Percentiles rank a stretch among this genome's conserved stretches.
Evolutionary conservation across 140 eudicot species (phyloP).

Genomic region (Oenanthe javanica): DNA sequence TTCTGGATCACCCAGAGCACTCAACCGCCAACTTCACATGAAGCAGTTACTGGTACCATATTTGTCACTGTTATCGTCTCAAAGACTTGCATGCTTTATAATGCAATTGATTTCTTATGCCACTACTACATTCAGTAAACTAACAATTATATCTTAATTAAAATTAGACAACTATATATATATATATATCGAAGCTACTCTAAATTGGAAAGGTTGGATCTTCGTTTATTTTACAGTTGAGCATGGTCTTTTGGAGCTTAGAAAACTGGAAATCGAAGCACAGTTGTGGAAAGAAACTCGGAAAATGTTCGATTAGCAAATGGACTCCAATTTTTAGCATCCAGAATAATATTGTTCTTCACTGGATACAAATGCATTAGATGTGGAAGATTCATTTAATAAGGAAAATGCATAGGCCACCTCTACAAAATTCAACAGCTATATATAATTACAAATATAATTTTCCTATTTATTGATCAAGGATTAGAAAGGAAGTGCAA

Average conservation of each 20-base stretch:
- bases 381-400: not conserved
- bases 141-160: not conserved
- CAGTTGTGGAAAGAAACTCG: constrained; percentile 84
- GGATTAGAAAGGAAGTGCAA: not conserved
- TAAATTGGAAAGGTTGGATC: not conserved
- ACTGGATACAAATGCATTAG: not conserved
- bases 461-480: not conserved
- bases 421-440: no score
- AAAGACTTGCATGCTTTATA: not conserved
- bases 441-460: not conserved
- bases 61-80: not conserved
- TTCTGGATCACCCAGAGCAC: constrained; percentile 56
- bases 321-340: constrained; percentile 27
- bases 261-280: constrained; percentile 58
- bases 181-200: not conserved
- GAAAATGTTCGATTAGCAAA: constrained; percentile 36
- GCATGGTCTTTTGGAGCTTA: constrained; percentile 68
- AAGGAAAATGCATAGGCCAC: not conserved
- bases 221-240: constrained; percentile 40
- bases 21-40: constrained; percentile 46
- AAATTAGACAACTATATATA: not conserved
- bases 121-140: not conserved
- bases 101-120: not conserved
- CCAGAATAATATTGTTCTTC: not conserved
- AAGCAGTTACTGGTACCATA: constrained; percentile 66